Conservation (phyloP, 177 flowering plant genomes). For the Vitis hybrid region DNA sequence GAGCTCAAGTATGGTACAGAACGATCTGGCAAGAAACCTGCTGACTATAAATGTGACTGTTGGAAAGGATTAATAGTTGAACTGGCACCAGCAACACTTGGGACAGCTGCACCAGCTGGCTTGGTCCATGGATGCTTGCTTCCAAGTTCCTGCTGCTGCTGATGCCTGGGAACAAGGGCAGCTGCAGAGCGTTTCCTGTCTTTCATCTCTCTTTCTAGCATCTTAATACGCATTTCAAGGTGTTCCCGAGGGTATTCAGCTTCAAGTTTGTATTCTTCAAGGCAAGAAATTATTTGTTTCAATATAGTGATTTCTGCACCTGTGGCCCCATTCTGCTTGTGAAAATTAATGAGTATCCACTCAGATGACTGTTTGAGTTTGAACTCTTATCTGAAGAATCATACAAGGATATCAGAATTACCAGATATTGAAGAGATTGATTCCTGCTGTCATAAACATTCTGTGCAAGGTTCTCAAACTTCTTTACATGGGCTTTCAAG, state of each 20-base stretch:
- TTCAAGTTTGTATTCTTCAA: constrained; percentile 55
- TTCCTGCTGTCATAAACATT: too few species aligned
- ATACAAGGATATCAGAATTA: not conserved
- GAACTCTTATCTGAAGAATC: not conserved
- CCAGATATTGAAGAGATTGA: too few species aligned
- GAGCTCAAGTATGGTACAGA: constrained; percentile 29
- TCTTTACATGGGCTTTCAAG: too few species aligned
- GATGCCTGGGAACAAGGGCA: constrained; percentile 19
- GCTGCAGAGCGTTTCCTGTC: constrained; percentile 43
- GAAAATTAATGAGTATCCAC: not conserved
- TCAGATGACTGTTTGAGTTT: not conserved
- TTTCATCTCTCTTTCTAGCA: constrained; percentile 46
- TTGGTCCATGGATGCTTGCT: constrained; percentile 32
- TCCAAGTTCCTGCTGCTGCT: constrained; percentile 26
- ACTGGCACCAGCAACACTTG: constrained; percentile 11
- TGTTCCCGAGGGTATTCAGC: constrained; percentile 38
- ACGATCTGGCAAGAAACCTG: constrained; percentile 31
- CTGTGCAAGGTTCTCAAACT: too few species aligned
- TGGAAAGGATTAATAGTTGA: constrained; percentile 18
- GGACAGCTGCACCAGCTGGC: constrained; percentile 13
- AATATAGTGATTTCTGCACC: constrained; percentile 36
- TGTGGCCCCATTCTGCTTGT: constrained; percentile 49
- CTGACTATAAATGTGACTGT: constrained; percentile 20
- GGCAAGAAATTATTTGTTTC: constrained; percentile 34
- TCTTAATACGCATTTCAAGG: constrained; percentile 48